Evolutionary conservation across 2,329 filamentous ascomycete species (phyloP).

Genomic region (Pseudogymnoascus sp.): DNA sequence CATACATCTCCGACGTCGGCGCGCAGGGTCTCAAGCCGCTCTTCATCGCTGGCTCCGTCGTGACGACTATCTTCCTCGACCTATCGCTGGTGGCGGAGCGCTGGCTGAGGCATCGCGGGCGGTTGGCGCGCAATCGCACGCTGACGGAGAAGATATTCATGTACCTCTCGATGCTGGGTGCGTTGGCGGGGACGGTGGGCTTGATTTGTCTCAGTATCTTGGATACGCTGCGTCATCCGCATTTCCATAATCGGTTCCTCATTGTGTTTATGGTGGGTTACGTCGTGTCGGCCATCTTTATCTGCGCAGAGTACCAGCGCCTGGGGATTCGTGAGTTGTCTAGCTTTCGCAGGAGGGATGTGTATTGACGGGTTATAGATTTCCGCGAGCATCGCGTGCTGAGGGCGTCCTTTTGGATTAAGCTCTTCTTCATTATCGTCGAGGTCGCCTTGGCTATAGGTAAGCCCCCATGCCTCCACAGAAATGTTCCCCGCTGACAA

Average conservation of each 20-base stretch:
- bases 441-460: conserved; percentile 64
- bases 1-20: conserved; percentile 66
- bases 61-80: conserved; percentile 75
- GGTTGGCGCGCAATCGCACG: conserved; percentile 66
- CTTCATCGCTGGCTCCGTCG: conserved; percentile 63
- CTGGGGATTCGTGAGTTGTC: conserved; percentile 58
- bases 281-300: conserved; percentile 75
- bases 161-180: conserved; percentile 55
- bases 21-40: conserved; percentile 60
- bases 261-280: conserved; percentile 80
- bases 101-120: conserved; percentile 74
- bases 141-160: conserved; percentile 55
- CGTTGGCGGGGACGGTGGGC: conserved; percentile 68
- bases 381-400: conserved; percentile 70
- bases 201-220: conserved; percentile 80
- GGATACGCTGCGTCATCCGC: conserved; percentile 63
- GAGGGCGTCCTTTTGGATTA: conserved; percentile 75
- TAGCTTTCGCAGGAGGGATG: not conserved
- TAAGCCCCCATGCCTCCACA: conserved; percentile 14
- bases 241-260: conserved; percentile 68
- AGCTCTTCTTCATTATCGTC: conserved; percentile 73
- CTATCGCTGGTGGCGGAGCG: conserved; percentile 73
- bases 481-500: not conserved
- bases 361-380: conserved; percentile 34
- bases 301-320: conserved; percentile 83